phyloP scores from a whole-genome alignment of 306 rosid genomes.

The Senna siamea region DNA sequence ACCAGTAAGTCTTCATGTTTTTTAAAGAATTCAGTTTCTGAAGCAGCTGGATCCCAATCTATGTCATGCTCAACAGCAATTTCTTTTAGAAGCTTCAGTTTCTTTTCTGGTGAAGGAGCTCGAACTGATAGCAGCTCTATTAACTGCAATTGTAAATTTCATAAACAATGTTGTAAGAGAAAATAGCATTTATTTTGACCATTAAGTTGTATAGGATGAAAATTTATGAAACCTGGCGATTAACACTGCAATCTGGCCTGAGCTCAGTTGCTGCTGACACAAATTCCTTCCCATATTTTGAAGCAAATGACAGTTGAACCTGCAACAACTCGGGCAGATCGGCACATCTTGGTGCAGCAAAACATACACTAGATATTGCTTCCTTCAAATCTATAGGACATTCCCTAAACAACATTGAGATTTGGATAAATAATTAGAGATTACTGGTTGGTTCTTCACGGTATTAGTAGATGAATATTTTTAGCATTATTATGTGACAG shows the following conservation, averaged over 20 bases:
- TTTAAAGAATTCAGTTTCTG: conserved; percentile 81
- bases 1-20: conserved; percentile 90
- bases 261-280: conserved; percentile 86
- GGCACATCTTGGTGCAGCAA: conserved; percentile 98
- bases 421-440: conserved; percentile 25
- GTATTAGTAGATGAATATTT: background rate
- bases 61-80: conserved; percentile 91
- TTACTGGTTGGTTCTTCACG: background rate
- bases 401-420: conserved; percentile 60
- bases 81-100: conserved; percentile 85
- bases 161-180: conserved; percentile 30
- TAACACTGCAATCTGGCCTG: conserved; percentile 89
- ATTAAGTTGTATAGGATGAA: conserved; percentile 22
- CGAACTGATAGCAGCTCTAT: conserved; percentile 90
- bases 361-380: conserved; percentile 93
- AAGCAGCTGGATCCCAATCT: conserved; percentile 93
- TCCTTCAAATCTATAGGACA: conserved; percentile 94
- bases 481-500: background rate
- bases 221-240: conserved; percentile 79
- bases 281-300: conserved; percentile 93
- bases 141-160: conserved; percentile 57
- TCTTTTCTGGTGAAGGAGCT: conserved; percentile 92
- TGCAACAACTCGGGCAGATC: conserved; percentile 91
- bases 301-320: conserved; percentile 80
- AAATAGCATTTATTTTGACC: conserved; percentile 7